Conservation (phyloP, 176 grass and related monocot genomes). For the Coix lacrymajobi region DNA sequence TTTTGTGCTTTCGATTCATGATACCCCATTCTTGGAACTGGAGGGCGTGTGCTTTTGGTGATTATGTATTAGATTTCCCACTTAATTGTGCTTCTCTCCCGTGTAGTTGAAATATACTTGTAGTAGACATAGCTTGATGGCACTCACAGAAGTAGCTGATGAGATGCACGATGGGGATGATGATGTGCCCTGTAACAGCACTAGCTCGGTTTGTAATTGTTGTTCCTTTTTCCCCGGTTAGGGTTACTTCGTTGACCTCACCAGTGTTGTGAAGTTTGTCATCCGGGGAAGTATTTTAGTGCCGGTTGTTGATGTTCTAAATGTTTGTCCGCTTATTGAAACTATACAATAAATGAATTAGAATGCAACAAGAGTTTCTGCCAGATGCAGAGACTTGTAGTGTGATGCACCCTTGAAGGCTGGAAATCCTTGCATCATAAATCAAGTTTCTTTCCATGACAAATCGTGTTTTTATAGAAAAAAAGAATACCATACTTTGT, state of each 20-base stretch:
- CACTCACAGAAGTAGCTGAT: constrained; percentile 35
- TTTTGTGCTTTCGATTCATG: constrained; percentile 47
- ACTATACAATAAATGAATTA: background rate
- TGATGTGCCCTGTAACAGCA: constrained; percentile 25
- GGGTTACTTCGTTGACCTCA: constrained; percentile 17
- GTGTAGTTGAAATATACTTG: constrained; percentile 59
- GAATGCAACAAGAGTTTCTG: background rate
- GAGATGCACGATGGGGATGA: constrained; percentile 26
- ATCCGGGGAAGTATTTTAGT: background rate
- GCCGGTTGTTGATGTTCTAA: background rate
- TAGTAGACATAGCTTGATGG: constrained; percentile 48
- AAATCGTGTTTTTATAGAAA: too few relatives aligned
- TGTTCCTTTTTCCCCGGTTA: constrained; percentile 20
- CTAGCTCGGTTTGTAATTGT: constrained; percentile 42
- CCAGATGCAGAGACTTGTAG: background rate
- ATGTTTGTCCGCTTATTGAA: background rate
- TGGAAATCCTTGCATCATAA: background rate
- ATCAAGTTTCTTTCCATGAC: background rate
- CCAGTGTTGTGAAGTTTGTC: constrained; percentile 2
- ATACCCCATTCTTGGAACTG: constrained; percentile 42
- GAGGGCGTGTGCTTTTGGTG: constrained; percentile 38
- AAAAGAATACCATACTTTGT: background rate
- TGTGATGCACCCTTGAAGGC: background rate
- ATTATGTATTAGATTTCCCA: constrained; percentile 39
- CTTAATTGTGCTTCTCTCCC: constrained; percentile 11